Conservation (phyloP, 345 rosid species). For the Anastatica hierochuntica region DNA sequence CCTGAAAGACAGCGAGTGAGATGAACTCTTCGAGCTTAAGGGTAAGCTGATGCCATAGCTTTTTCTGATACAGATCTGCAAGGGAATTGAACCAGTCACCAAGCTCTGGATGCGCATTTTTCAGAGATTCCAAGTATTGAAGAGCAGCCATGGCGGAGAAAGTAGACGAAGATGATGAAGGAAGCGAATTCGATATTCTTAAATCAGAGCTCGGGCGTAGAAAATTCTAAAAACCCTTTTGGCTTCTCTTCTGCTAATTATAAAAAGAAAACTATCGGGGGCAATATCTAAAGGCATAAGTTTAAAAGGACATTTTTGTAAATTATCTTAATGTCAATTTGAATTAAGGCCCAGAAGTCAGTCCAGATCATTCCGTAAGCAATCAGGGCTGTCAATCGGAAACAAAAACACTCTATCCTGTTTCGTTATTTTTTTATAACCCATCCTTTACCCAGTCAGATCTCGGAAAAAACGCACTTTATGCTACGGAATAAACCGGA, state of each 20-base stretch:
- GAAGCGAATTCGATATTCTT: constrained; percentile 11
- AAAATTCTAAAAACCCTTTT: constrained; percentile 17
- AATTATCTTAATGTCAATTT: not conserved
- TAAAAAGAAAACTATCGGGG: constrained; percentile 6
- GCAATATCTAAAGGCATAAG: not conserved
- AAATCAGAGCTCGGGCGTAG: not conserved
- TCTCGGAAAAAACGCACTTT: no score
- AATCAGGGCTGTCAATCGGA: no score
- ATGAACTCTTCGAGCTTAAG: constrained; percentile 96
- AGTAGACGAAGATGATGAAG: constrained; percentile 3
- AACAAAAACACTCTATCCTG: no score
- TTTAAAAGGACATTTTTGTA: not conserved
- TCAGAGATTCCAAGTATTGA: constrained; percentile 63
- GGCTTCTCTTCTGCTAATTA: not conserved
- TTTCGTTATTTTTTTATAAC: no score
- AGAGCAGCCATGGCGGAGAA: constrained; percentile 72
- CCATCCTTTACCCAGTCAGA: no score
- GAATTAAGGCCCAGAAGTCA: not conserved
- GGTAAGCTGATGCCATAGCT: constrained; percentile 99
- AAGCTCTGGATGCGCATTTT: constrained; percentile 67
- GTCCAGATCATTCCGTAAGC: not conserved
- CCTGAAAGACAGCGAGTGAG: constrained; percentile 80
- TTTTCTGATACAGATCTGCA: constrained; percentile 93
- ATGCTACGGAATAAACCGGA: no score
- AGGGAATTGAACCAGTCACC: constrained; percentile 86